phyloP scores from a whole-genome alignment of 257 asterid genomes.

The Scutellaria galericulata region DNA sequence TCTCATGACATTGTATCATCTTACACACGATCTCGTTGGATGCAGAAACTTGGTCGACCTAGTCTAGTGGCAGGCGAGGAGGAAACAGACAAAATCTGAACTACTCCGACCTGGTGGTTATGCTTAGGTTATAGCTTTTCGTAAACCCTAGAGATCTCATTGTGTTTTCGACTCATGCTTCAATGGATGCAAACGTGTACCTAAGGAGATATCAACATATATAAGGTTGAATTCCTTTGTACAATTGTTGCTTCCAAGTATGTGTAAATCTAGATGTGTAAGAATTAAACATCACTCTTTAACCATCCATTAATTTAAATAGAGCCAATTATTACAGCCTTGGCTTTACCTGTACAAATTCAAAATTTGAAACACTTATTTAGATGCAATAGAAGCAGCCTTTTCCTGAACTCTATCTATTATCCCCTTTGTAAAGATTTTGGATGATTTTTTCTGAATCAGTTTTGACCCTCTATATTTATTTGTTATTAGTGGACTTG shows the following conservation, averaged over 20 bases:
- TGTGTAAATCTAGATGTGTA: constrained; percentile 9
- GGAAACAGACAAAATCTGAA: constrained; percentile 33
- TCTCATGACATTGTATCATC: no score
- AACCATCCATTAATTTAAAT: background rate
- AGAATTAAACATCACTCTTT: background rate
- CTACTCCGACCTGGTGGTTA: background rate
- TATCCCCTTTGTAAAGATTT: no score
- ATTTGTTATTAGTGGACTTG: no score
- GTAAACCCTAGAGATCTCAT: background rate
- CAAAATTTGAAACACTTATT: no score
- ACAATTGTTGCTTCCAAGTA: constrained; percentile 7
- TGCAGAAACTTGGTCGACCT: constrained; percentile 65
- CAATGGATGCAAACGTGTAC: background rate
- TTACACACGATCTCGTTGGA: background rate
- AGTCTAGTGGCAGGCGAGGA: constrained; percentile 39
- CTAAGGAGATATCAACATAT: constrained; percentile 23
- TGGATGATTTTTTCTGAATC: no score
- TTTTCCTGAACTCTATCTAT: no score
- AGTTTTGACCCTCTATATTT: no score
- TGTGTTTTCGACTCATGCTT: constrained; percentile 8
- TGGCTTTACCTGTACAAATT: constrained; percentile 5
- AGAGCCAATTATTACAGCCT: background rate
- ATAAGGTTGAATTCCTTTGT: constrained; percentile 22
- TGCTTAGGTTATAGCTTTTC: constrained; percentile 4
- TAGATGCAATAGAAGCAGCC: no score